Conservation (phyloP, 2,329 filamentous ascomycete genomes). For the Hymenoscyphus repandus region DNA sequence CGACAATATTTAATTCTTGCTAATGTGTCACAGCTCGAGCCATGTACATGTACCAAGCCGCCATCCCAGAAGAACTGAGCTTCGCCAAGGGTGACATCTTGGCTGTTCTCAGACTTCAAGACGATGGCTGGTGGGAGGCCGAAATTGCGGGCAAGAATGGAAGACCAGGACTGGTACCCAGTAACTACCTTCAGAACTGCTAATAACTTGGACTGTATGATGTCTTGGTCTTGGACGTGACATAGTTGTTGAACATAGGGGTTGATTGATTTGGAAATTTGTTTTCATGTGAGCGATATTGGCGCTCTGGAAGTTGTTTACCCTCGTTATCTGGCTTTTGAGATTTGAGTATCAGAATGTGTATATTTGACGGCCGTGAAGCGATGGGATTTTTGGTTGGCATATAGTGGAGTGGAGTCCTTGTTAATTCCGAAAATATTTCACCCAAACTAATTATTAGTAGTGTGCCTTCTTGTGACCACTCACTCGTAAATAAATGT, state of each 20-base stretch:
- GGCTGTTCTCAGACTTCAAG: conserved; percentile 82
- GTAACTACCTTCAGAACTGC: conserved; percentile 53
- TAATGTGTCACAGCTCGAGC: conserved; percentile 63
- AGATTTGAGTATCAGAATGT: too few relatives aligned
- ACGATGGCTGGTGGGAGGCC: conserved; percentile 99
- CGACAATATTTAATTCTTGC: too few relatives aligned
- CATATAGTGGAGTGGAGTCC: too few relatives aligned
- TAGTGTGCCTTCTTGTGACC: too few relatives aligned
- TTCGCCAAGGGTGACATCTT: conserved; percentile 91
- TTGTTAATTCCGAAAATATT: too few relatives aligned
- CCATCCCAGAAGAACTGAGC: conserved; percentile 89
- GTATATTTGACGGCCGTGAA: too few relatives aligned
- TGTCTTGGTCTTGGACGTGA: background rate
- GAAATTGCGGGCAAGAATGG: conserved; percentile 69
- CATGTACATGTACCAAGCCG: conserved; percentile 89
- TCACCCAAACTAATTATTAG: too few relatives aligned
- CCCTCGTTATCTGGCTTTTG: too few relatives aligned
- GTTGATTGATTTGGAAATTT: background rate
- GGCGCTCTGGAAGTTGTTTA: too few relatives aligned
- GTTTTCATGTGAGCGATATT: too few relatives aligned
- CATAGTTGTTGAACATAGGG: background rate
- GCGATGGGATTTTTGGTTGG: too few relatives aligned
- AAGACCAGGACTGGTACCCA: conserved; percentile 60
- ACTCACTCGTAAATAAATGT: too few relatives aligned
- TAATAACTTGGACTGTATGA: conserved; percentile 10